phyloP scores from a whole-genome alignment of 2,329 filamentous ascomycete species.

The Alternaria conjuncta region DNA sequence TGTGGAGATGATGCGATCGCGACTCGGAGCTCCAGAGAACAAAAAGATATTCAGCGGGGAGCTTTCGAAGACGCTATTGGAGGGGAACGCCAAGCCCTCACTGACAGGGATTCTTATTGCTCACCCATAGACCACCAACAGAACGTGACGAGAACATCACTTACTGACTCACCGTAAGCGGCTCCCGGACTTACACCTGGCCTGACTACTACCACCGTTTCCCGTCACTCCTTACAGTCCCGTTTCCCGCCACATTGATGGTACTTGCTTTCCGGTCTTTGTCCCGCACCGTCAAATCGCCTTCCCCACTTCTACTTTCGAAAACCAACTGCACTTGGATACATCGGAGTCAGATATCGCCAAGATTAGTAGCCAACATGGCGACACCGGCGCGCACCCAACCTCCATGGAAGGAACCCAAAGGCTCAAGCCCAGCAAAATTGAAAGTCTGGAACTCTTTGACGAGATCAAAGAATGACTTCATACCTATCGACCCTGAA shows the following conservation, averaged over 20 bases:
- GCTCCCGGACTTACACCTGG: constrained; percentile 17
- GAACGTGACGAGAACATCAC: constrained; percentile 14
- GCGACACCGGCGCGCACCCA: constrained; percentile 46
- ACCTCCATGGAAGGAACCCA: constrained; percentile 49
- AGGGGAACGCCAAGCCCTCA: constrained; percentile 32
- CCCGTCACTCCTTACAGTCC: constrained; percentile 23
- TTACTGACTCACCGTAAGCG: constrained; percentile 32
- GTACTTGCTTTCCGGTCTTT: constrained; percentile 35
- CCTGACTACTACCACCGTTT: constrained; percentile 14
- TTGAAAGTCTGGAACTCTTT: constrained; percentile 83
- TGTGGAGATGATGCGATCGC: constrained; percentile 3
- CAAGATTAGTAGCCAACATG: constrained; percentile 32
- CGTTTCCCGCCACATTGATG: constrained; percentile 37
- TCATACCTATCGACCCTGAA: constrained; percentile 73
- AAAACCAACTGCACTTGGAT: constrained; percentile 19
- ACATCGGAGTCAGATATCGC: constrained; percentile 1
- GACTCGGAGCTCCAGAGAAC: constrained; percentile 12
- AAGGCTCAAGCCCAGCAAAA: constrained; percentile 54
- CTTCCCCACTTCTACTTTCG: constrained; percentile 28
- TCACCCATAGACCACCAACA: constrained; percentile 13
- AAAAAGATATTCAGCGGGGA: constrained; percentile 30
- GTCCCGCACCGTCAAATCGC: constrained; percentile 33
- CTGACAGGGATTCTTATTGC: constrained; percentile 19
- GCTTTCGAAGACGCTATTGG: constrained; percentile 34
- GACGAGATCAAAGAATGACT: constrained; percentile 74